Base-by-base conservation (phyloP, 495 filamentous ascomycete genomes). In the Penicillium mononematosum region DNA sequence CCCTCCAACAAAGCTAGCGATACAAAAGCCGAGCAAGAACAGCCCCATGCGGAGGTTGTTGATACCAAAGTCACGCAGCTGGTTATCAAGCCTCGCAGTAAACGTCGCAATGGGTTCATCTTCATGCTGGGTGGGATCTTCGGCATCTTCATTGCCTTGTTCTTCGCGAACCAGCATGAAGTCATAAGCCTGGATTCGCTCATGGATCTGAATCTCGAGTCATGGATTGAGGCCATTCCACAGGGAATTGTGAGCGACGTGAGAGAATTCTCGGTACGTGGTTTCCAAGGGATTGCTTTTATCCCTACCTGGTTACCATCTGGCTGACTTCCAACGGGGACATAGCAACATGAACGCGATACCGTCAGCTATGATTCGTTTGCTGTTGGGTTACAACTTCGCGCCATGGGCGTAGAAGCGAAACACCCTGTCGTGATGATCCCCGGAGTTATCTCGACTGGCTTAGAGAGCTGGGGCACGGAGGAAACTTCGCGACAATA, bases 401-500 rank as follows among this genome's bases (percentile, higher is more conserved):
- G 85, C 36, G 78, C 86, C n/a, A 86, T 96, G 71, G 94, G 94
- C 4, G 73, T 98, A 16, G 64, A 77, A n/a, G 92, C 88, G 7
- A 80, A 87, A 53, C 90, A 96, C 66, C 92, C 94, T 9, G 87
- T 98, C 45, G 87, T 98, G 60, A 96, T 98, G 92, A 86, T 98
- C 43, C 94, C 94, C 9, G 94, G 94, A 0, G 95, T 98, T 8
- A 98, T 98, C 58, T 98, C 94, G 3, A 98, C 94, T 0, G 95
- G 95, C 6, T 78, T 98, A 7, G 94, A 98, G 74, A 94, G 89
- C 59, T 98, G 94, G 94, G 91, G 95, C 19, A 97, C 92, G 0
- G 85, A 85, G 12, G 84, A 87, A 60, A 72, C 73, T 36, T 96
- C 91, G 17, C 81, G 89, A 8, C 91, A 86, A 50, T 98, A 97